These are phyloP conservation scores for Venturiaceae sp. DNA, from an alignment of 2,329 filamentous ascomycete genomes.

Conservation along the genomic window DNA sequence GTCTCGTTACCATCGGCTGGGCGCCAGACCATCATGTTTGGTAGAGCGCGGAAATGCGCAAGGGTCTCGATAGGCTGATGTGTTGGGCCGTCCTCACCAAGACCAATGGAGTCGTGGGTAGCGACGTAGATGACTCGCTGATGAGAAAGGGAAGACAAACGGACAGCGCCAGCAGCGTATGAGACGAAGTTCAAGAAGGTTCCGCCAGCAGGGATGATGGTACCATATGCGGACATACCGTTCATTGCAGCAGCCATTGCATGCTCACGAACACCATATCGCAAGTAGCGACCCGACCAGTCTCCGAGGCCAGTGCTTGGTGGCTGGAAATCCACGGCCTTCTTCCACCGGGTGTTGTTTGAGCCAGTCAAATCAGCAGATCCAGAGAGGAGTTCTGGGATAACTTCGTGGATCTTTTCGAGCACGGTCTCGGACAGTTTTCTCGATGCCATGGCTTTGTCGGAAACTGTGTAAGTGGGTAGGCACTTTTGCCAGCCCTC, in stretches of 20 bases:
- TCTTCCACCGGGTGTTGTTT: conserved; percentile 98
- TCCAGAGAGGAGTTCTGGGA: conserved; percentile 90
- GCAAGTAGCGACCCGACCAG: conserved; percentile 84
- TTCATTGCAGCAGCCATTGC: conserved; percentile 90
- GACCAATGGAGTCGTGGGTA: conserved; percentile 97
- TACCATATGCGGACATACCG: conserved; percentile 91
- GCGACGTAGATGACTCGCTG: conserved; percentile 90
- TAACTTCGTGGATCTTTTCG: conserved; percentile 67
- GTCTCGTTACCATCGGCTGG: conserved; percentile 98
- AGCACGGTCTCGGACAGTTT: conserved; percentile 96
- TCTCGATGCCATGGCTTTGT: conserved; percentile 79
- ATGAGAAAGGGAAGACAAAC: conserved; percentile 85
- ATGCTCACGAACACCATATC: conserved; percentile 88
- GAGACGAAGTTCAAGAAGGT: conserved; percentile 99
- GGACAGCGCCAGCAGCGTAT: conserved; percentile 90
- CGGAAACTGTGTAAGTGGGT: conserved; percentile 79
- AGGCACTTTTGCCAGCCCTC: conserved; percentile 94
- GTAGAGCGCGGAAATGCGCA: conserved; percentile 94
- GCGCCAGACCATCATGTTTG: conserved; percentile 99
- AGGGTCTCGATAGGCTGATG: conserved; percentile 99
- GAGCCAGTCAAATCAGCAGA: conserved; percentile 97
- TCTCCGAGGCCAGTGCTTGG: conserved; percentile 76
- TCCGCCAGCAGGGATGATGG: conserved; percentile 84
- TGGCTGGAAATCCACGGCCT: conserved; percentile 93
- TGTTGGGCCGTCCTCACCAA: conserved; percentile 96